Evolutionary conservation across 179 eudicot species (phyloP).

Genomic region (Dionaea muscipula): DNA sequence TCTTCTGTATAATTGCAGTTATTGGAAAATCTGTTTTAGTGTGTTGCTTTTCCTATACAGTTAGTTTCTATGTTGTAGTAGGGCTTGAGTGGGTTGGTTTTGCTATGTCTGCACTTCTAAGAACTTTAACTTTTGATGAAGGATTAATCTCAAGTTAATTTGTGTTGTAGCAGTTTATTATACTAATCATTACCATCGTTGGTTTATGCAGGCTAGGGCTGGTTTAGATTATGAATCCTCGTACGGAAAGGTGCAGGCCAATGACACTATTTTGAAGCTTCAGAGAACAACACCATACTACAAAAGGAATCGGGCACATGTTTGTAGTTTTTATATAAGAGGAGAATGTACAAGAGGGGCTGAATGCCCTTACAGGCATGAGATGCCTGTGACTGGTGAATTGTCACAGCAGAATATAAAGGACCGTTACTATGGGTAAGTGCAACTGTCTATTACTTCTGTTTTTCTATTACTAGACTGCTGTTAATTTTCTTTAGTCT

Average conservation of each 20-base stretch:
- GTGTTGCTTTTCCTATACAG: no score
- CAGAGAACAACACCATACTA: conserved; percentile 93
- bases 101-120: no score
- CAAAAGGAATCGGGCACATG: conserved; percentile 93
- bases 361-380: conserved; percentile 95
- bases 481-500: background rate
- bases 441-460: background rate
- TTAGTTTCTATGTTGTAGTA: no score
- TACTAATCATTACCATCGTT: background rate
- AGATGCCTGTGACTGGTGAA: conserved; percentile 95
- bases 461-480: background rate
- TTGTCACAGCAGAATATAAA: conserved; percentile 92
- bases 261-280: conserved; percentile 82
- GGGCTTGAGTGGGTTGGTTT: no score
- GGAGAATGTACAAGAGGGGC: conserved; percentile 99
- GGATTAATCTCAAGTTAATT: no score
- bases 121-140: no score
- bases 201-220: conserved; percentile 59
- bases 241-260: conserved; percentile 63
- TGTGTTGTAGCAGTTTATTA: no score
- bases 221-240: conserved; percentile 93
- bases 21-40: no score
- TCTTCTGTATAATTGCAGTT: no score
- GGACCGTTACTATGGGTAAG: conserved; percentile 97
- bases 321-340: conserved; percentile 81